Conservation (phyloP, 2,329 filamentous ascomycete species). For the Tolypocladium inflatum region DNA sequence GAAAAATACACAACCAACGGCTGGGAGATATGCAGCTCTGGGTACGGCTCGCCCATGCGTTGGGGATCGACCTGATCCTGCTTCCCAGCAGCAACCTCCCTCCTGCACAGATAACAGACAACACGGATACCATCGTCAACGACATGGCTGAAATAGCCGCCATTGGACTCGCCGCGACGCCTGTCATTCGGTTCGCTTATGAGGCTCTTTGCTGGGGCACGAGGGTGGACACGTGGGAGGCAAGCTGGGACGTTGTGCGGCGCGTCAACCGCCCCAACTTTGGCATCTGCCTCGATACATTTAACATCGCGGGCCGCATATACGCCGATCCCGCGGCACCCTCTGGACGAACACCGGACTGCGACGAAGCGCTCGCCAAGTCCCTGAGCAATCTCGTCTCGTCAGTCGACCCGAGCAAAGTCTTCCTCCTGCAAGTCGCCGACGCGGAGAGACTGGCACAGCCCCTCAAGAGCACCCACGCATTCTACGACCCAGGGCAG, state of each 20-base stretch:
- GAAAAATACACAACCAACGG: constrained; percentile 43
- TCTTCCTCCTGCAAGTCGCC: constrained; percentile 71
- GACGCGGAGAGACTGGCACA: constrained; percentile 55
- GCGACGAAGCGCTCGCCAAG: constrained; percentile 41
- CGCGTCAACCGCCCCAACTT: constrained; percentile 61
- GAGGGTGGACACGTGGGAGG: constrained; percentile 61
- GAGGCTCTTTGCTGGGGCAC: constrained; percentile 69
- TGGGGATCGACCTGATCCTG: constrained; percentile 63
- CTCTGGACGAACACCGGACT: constrained; percentile 41
- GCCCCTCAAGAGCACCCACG: constrained; percentile 45
- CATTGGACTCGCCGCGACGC: constrained; percentile 46
- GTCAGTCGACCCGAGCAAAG: constrained; percentile 49
- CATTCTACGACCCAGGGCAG: constrained; percentile 23
- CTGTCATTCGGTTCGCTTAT: constrained; percentile 59
- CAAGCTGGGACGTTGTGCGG: constrained; percentile 57
- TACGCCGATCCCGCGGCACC: constrained; percentile 56
- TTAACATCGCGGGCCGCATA: constrained; percentile 64
- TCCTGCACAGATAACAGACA: constrained; percentile 28
- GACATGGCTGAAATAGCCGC: constrained; percentile 60
- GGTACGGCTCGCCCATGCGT: constrained; percentile 54
- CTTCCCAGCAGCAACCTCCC: constrained; percentile 65
- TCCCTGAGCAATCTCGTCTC: constrained; percentile 46
- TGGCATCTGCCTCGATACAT: constrained; percentile 68
- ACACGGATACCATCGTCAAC: constrained; percentile 44
- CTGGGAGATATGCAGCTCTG: constrained; percentile 58